Evolutionary conservation across 306 rosid genomes (phyloP).

Genomic region (Crataegus laevigata): DNA sequence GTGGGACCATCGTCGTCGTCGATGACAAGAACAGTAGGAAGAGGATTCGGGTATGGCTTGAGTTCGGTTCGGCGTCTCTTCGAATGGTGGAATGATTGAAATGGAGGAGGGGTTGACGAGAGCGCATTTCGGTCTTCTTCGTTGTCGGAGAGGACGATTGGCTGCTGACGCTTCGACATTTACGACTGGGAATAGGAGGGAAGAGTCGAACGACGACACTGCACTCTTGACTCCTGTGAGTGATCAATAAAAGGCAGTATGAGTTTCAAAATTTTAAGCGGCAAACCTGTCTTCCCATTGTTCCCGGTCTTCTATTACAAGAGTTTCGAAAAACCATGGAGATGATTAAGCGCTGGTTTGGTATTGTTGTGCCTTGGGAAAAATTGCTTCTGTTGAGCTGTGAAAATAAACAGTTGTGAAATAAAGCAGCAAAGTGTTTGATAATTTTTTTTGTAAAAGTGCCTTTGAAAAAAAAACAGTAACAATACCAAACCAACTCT

Average conservation of each 20-base stretch:
- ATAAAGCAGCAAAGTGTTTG: too few relatives aligned
- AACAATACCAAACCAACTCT: too few relatives aligned
- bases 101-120: conserved; percentile 38
- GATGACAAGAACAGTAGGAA: conserved; percentile 37
- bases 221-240: background rate
- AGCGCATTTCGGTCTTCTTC: conserved; percentile 36
- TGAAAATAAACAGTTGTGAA: too few relatives aligned
- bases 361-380: too few relatives aligned
- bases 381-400: too few relatives aligned
- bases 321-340: too few relatives aligned
- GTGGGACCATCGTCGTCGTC: conserved; percentile 38
- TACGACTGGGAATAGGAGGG: background rate
- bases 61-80: conserved; percentile 58
- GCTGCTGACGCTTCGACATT: conserved; percentile 32
- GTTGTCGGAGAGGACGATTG: conserved; percentile 79
- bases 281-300: too few relatives aligned
- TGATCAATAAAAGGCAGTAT: background rate
- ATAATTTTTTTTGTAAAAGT: too few relatives aligned
- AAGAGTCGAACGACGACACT: background rate
- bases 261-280: background rate
- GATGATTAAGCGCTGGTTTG: too few relatives aligned
- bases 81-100: conserved; percentile 12
- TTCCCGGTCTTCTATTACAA: too few relatives aligned
- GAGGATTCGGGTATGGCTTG: conserved; percentile 21
- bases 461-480: too few relatives aligned